Conservation (phyloP, 371 early-diverging fungal species). For the Lichtheimia ramosa region DNA sequence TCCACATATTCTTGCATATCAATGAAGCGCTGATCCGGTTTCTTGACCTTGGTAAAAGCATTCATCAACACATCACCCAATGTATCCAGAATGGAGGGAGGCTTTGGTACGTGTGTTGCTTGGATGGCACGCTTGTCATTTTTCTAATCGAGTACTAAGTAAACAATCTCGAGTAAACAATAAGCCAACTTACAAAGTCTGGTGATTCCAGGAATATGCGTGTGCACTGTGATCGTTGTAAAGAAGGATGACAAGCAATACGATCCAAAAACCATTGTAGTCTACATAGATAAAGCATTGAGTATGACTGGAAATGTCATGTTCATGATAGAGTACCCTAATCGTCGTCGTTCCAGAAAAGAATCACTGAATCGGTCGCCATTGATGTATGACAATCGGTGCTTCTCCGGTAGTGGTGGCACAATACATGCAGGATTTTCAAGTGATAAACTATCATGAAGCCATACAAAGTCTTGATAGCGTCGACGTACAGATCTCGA, state of each 20-base stretch:
- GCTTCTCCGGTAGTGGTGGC: slow-evolving; percentile 91
- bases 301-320: neutral
- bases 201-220: slow-evolving; percentile 79
- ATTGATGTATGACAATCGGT: slow-evolving; percentile 90
- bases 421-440: slow-evolving; percentile 82
- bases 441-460: slow-evolving; percentile 71
- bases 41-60: slow-evolving; percentile 82
- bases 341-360: slow-evolving; percentile 84
- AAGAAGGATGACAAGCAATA: slow-evolving; percentile 77
- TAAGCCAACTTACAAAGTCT: slow-evolving; percentile 59
- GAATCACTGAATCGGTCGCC: slow-evolving; percentile 89
- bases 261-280: slow-evolving; percentile 83
- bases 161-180: neutral
- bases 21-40: slow-evolving; percentile 84
- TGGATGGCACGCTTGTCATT: slow-evolving; percentile 27
- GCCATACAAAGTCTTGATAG: slow-evolving; percentile 92
- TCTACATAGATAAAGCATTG: slow-evolving; percentile 24
- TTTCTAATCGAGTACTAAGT: slow-evolving; percentile 23
- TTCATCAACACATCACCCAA: slow-evolving; percentile 83
- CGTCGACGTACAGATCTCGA: slow-evolving; percentile 73
- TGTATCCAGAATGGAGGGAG: slow-evolving; percentile 52
- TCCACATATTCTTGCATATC: slow-evolving; percentile 79
- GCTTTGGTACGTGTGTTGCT: slow-evolving; percentile 49
- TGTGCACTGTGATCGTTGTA: slow-evolving; percentile 71
- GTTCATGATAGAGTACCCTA: slow-evolving; percentile 33